A percentile compares a stretch with the other conserved stretches of the same genome.
Conservation (phyloP, 202 grass and related monocot genomes). For the Hordeum pubiflorum region DNA sequence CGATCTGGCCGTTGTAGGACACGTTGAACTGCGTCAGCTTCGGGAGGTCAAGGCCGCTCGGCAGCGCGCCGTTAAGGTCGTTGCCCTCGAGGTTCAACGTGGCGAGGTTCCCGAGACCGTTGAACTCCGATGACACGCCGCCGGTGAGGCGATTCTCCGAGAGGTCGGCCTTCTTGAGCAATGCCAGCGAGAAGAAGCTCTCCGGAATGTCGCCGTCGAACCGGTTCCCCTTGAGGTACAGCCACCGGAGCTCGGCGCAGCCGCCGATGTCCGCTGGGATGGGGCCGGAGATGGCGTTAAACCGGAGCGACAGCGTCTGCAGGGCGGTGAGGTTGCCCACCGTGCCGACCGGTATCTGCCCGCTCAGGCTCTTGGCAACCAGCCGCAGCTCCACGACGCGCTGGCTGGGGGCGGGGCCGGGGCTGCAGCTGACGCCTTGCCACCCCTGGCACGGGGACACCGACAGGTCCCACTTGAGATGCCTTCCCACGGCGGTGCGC, state of each 20-base stretch:
- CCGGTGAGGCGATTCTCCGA: conserved; percentile 48
- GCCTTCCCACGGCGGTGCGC: conserved; percentile 8
- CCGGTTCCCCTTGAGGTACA: conserved; percentile 40
- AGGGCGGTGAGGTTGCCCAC: conserved; percentile 67
- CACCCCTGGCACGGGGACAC: conserved; percentile 38
- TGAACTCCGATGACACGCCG: conserved; percentile 36
- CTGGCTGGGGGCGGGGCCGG: background rate
- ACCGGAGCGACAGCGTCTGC: conserved; percentile 47
- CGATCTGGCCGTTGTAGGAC: conserved; percentile 43
- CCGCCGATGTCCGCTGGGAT: conserved; percentile 28
- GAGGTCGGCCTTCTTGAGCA: conserved; percentile 39
- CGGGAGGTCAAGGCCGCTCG: background rate
- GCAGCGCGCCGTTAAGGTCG: background rate
- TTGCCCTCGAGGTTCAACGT: conserved; percentile 39
- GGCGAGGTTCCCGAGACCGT: conserved; percentile 9
- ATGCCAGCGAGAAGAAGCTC: conserved; percentile 44
- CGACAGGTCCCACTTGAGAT: conserved; percentile 32
- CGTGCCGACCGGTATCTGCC: conserved; percentile 38
- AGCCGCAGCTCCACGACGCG: conserved; percentile 47
- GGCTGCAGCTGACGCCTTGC: conserved; percentile 34
- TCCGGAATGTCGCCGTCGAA: conserved; percentile 37
- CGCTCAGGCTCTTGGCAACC: conserved; percentile 28
- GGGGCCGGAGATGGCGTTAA: conserved; percentile 44
- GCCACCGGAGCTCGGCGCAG: conserved; percentile 27
- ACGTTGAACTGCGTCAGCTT: conserved; percentile 38